Conservation (phyloP, 202 grass and related monocot species). For the Carex arenaria region DNA sequence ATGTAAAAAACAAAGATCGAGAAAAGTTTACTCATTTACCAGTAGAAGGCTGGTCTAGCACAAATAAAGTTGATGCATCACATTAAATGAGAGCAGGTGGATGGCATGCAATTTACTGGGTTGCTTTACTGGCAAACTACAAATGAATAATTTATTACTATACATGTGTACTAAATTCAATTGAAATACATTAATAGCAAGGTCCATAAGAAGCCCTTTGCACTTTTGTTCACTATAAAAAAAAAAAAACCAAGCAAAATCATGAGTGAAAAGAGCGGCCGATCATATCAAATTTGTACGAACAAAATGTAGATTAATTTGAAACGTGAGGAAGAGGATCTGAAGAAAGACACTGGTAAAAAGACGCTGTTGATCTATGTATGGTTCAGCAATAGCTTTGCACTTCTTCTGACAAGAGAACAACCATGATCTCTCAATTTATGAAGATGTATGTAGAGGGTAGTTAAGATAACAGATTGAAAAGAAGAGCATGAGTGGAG, state of each 20-base stretch:
- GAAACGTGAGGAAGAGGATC: constrained; percentile 4
- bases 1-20: not conserved
- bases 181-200: not conserved
- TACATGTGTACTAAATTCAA: not conserved
- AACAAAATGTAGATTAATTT: not conserved
- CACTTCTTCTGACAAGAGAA: no score
- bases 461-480: no score
- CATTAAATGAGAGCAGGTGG: not conserved
- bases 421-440: no score
- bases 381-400: no score
- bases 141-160: constrained; percentile 4
- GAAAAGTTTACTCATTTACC: no score
- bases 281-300: not conserved
- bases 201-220: not conserved
- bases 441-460: no score
- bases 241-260: not conserved
- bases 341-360: not conserved
- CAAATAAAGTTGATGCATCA: not conserved
- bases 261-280: not conserved
- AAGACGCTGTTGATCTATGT: no score
- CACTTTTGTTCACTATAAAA: not conserved
- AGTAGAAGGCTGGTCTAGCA: not conserved
- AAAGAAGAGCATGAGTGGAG: no score
- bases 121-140: not conserved
- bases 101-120: not conserved